Base-by-base conservation (phyloP, 768 basidiomycete genomes). In the Auricularia heimuer region DNA sequence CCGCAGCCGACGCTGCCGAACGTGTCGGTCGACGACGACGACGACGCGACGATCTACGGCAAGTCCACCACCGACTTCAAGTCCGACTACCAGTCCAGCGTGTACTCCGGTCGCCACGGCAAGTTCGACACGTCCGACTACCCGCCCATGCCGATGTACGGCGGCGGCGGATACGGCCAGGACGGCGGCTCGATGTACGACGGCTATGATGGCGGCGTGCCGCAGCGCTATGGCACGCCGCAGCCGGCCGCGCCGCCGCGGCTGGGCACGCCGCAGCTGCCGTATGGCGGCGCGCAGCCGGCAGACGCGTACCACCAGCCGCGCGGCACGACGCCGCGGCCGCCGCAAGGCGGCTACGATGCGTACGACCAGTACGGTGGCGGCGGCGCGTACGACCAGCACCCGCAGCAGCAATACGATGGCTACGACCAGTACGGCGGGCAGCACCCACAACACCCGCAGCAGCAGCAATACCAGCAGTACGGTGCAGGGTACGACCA, bases 1-100 rank as follows among this genome's bases (percentile, higher is more conserved):
- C 92, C 94, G 21, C 94, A 97, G 75, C 97, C 97, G 1, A 99
- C 97, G 8, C 83, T 98, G 39, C 97, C 97, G 14, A 91, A 90
- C 68, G 81, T 99, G 62, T 87, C 85, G n/a, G 81, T 97, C 58
- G 89, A 95, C 64, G 90, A 94, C 68, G 76, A 77, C 37, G 87
- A 89, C 68, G 71, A 78, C 63, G 85, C 88, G 66, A 79, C 85
- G 62, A 75, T 77, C 1, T 83, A 51, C 47, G 47, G 47, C 47
- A 21, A 39, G 39, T 39, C 39, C 8, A 29, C n/a, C 10, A n/a
- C 18, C 29, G 51, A 37, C 16, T 21, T 16, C 62, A 62, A 45
- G 56, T 33, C 29, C 29, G 56, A 60, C 56, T 60, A 60, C 56
- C 56, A 60, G 34, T 60, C 56, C 7, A 29, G 21, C 56, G 56